Evolutionary conservation across 768 basidiomycete genomes (phyloP).

Genomic region (Piloderma croceum): DNA sequence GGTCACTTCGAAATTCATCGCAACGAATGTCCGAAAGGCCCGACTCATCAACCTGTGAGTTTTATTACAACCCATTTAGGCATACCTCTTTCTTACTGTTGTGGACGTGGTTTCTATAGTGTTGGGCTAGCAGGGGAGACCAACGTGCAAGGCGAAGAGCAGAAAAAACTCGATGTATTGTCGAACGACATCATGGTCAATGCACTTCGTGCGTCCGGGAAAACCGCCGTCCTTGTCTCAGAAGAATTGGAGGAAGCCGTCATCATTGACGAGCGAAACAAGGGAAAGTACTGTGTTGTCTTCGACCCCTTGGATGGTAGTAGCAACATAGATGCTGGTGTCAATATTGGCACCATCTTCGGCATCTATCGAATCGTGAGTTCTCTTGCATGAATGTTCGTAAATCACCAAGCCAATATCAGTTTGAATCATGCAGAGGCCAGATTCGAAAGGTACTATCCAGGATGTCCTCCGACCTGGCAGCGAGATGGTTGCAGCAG

Average conservation of each 20-base stretch:
- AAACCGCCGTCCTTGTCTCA: slow-evolving; percentile 93
- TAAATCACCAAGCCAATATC: not conserved
- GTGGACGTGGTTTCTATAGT: slow-evolving; percentile 34
- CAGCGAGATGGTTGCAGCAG: slow-evolving; percentile 94
- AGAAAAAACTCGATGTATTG: slow-evolving; percentile 98
- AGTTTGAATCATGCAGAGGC: slow-evolving; percentile 39
- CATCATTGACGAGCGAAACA: slow-evolving; percentile 75
- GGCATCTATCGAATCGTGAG: slow-evolving; percentile 90
- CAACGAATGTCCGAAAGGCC: slow-evolving; percentile 95
- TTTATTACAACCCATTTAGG: slow-evolving; percentile 2
- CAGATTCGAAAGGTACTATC: slow-evolving; percentile 73
- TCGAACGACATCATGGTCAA: slow-evolving; percentile 99
- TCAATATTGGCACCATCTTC: slow-evolving; percentile 97
- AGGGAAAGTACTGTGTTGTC: slow-evolving; percentile 93
- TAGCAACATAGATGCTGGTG: slow-evolving; percentile 97
- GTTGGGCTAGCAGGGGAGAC: slow-evolving; percentile 95
- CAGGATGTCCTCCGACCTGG: slow-evolving; percentile 91
- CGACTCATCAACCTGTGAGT: slow-evolving; percentile 93
- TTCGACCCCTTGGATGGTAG: slow-evolving; percentile 97
- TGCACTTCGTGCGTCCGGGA: slow-evolving; percentile 91
- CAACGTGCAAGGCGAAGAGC: slow-evolving; percentile 97
- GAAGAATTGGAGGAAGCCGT: slow-evolving; percentile 93
- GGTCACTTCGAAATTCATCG: slow-evolving; percentile 94
- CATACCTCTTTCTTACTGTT: no score
- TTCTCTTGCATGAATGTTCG: slow-evolving; percentile 13